phyloP scores from a whole-genome alignment of 2,329 filamentous ascomycete species.

The Penicillium fuscoglaucum region DNA sequence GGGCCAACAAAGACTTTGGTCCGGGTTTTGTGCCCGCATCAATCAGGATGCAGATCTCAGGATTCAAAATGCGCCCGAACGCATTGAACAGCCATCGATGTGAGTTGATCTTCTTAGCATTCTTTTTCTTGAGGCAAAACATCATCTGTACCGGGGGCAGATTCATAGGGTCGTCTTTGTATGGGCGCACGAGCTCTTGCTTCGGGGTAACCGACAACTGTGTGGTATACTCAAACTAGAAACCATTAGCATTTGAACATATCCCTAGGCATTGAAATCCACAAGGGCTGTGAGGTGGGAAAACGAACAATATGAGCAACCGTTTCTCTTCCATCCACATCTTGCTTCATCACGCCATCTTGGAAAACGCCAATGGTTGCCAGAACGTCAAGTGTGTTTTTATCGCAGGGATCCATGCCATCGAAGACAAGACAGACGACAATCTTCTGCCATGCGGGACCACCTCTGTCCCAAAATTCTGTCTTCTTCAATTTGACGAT shows the following conservation, averaged over 20 bases:
- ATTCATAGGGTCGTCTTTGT: conserved; percentile 75
- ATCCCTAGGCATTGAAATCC: neutral
- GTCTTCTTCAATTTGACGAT: conserved; percentile 98
- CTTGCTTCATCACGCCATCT: conserved; percentile 95
- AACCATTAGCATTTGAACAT: conserved; percentile 13
- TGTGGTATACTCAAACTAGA: conserved; percentile 87
- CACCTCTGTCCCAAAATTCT: conserved; percentile 97
- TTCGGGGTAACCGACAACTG: conserved; percentile 90
- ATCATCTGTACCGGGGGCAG: conserved; percentile 96
- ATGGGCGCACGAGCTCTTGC: conserved; percentile 88
- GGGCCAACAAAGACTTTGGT: conserved; percentile 77
- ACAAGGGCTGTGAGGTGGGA: neutral
- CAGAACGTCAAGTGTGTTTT: conserved; percentile 84
- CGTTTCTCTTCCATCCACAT: conserved; percentile 92
- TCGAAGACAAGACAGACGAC: conserved; percentile 94
- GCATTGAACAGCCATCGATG: conserved; percentile 97
- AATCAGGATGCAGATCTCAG: conserved; percentile 88
- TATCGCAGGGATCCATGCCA: conserved; percentile 93
- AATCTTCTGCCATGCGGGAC: conserved; percentile 97
- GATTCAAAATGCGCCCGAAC: conserved; percentile 91
- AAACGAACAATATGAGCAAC: conserved; percentile 73
- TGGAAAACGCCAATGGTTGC: conserved; percentile 93
- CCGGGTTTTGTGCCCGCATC: conserved; percentile 95
- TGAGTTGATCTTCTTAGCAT: conserved; percentile 99
- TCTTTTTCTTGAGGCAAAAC: conserved; percentile 96